Evolutionary conservation across 2,329 filamentous ascomycete genomes (phyloP), one percentile per base, ranked within the genome.

Genomic region (Sphaerulina musiva): DNA sequence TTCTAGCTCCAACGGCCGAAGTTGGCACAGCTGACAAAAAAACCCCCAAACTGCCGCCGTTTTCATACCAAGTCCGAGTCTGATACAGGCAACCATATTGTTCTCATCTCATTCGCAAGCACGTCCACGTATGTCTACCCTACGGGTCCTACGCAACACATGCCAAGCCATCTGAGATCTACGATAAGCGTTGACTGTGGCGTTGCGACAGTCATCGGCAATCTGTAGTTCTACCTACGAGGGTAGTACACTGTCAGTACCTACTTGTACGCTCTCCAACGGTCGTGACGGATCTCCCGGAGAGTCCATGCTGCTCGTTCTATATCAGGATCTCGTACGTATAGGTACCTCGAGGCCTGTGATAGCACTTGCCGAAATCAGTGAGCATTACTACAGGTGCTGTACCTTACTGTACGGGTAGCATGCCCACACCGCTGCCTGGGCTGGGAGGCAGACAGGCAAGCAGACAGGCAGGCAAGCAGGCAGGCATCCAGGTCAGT

Each of bases 41-140:
- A 17, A 17, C 14, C 14, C 14, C 14, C 14, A 17, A 17, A 17
- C 1, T 17, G 14, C 14, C 1, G 14, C 14, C 14, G 14, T 17
- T 26, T 26, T 26, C 6, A 26, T 6, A 26, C 4, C 7, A 36
- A n/a, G 3, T n/a, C 9, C 34, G 34, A 36, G 4, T 34, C 48
- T 36, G 48, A 39, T 14, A 49, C 46, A 45, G 40, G 51, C 46
- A 23, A 31, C 32, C 49, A 54, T 54, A 17, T 48, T 44, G 46
- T 34, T 40, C 23, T 26, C 52, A 48, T 26, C 26, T 6, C 53
- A 42, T 17, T 29, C 53, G 4, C 48, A 52, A 46, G 48, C 48
- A 51, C 7, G 53, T 48, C 53, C 14, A 31, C 12, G 9, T 17
- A 17, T 17, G 14, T 17, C 14, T 17, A 17, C 14, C 14, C 14